Evolutionary conservation across 257 asterid genomes (phyloP), one percentile per base, ranked within the genome.

Genomic region (Penstemon newberryi): DNA sequence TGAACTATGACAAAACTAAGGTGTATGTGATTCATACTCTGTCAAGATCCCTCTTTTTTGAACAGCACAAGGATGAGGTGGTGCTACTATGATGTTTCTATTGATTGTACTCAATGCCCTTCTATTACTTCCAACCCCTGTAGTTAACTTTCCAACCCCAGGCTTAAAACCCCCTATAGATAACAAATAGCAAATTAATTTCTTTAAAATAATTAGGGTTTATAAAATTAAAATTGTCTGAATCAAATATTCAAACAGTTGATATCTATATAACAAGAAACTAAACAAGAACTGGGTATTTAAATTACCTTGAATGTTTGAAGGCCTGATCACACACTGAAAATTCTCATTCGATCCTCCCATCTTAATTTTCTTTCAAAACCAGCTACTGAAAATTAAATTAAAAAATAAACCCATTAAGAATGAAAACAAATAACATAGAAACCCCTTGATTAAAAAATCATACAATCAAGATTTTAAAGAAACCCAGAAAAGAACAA

Each of bases 91-190:
- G 55, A 87, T 79, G 75, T 92, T 89, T 79, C 45, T 70, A 62
- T 89, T 77, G 74, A 92, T 87, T 49, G 87, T 72, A 75, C 90
- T 80, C 75, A 92, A 50, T 7, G 96, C 97, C 85, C 95, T 90
- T 56, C 98, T 72, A 52, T 78, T 82, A 70, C 76, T 82, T 49
- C 78, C 80, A 8, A 64, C 82, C 39, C 88, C 82, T 15, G 51
- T 60, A 12, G 49, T 19, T 33, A 69, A 18, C 59, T 69, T 69
- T 46, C 56, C 84, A 66, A 70, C 73, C n/a, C 75, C 85, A 52
- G 81, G 68, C 86, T 74, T 78, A 50, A 76, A 41, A 11, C 76
- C 85, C 63, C 85, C 93, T 80, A 51, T 70, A 53, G 33, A 54
- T 15, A 44, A 36, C 60, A 70, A 9, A 76, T 45, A 11, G 6